Conservation (phyloP, 352 stramenopile genomes). For the Globisporangium ultimum region DNA sequence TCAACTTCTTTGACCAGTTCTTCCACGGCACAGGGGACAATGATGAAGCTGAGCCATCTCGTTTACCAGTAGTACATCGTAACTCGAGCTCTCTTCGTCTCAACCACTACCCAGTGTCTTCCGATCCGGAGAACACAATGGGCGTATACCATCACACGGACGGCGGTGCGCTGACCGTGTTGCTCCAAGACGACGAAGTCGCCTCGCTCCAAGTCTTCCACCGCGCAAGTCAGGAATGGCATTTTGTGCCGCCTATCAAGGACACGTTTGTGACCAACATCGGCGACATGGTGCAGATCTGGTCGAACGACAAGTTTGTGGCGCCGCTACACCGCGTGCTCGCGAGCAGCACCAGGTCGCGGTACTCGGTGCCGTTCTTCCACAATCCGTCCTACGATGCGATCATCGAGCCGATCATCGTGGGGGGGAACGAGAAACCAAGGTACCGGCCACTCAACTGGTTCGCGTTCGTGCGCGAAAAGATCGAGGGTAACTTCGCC, state of each 20-base stretch:
- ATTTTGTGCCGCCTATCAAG: constrained; percentile 27
- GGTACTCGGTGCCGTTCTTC: constrained; percentile 46
- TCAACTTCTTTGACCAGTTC: constrained; percentile 35
- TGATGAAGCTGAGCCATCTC: neutral
- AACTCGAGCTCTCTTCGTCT: constrained; percentile 90
- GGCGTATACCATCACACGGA: constrained; percentile 45
- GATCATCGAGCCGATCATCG: constrained; percentile 30
- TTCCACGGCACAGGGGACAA: constrained; percentile 15
- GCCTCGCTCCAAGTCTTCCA: constrained; percentile 46
- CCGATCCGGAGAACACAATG: constrained; percentile 29
- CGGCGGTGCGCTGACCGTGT: constrained; percentile 37
- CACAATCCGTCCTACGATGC: constrained; percentile 30
- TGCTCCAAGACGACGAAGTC: constrained; percentile 46
- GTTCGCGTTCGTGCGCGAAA: constrained; percentile 59
- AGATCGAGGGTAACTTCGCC: constrained; percentile 77
- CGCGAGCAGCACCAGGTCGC: constrained; percentile 19
- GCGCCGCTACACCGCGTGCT: constrained; percentile 49
- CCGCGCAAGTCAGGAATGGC: constrained; percentile 29
- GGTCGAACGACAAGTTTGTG: constrained; percentile 44
- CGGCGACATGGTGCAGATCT: constrained; percentile 52
- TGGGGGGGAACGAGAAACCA: constrained; percentile 5
- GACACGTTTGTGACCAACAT: constrained; percentile 57
- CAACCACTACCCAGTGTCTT: constrained; percentile 86
- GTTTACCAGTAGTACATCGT: neutral
- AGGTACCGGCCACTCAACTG: constrained; percentile 59